phyloP scores from a whole-genome alignment of 2,329 filamentous ascomycete species.

The Aspergillus novoparasiticus region DNA sequence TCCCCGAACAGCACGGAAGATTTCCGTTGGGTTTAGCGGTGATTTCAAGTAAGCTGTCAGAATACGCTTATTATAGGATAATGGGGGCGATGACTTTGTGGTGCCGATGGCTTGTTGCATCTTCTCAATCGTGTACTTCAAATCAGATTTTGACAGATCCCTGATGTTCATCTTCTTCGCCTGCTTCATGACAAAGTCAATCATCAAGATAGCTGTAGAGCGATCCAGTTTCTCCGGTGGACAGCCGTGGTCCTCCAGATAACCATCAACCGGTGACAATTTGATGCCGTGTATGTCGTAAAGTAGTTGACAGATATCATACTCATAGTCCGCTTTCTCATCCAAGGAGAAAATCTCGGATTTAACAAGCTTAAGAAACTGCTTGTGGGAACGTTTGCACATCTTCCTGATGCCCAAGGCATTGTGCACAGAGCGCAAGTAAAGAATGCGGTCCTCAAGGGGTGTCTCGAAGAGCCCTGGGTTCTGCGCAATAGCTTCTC shows the following conservation, averaged over 20 bases:
- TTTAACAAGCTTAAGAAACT: constrained; percentile 87
- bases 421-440: constrained; percentile 79
- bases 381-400: constrained; percentile 82
- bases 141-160: constrained; percentile 85
- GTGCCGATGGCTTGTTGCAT: constrained; percentile 83
- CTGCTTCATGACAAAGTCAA: constrained; percentile 80
- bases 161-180: constrained; percentile 85
- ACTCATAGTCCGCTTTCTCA: constrained; percentile 78
- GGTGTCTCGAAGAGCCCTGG: constrained; percentile 64
- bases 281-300: constrained; percentile 82
- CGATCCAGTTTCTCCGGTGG: constrained; percentile 76
- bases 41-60: constrained; percentile 80
- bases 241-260: constrained; percentile 77
- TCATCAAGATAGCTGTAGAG: constrained; percentile 75
- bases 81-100: constrained; percentile 74
- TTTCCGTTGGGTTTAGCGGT: constrained; percentile 76
- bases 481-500: constrained; percentile 72
- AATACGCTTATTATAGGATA: constrained; percentile 84
- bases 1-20: constrained; percentile 81
- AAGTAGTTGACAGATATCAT: constrained; percentile 81
- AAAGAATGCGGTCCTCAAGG: constrained; percentile 74
- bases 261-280: constrained; percentile 68
- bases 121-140: constrained; percentile 88
- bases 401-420: constrained; percentile 80
- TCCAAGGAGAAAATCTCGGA: constrained; percentile 77